A percentile compares a stretch with the other conserved stretches of the same genome.
phyloP scores from a whole-genome alignment of 495 filamentous ascomycete species.

The Talaromyces liani region DNA sequence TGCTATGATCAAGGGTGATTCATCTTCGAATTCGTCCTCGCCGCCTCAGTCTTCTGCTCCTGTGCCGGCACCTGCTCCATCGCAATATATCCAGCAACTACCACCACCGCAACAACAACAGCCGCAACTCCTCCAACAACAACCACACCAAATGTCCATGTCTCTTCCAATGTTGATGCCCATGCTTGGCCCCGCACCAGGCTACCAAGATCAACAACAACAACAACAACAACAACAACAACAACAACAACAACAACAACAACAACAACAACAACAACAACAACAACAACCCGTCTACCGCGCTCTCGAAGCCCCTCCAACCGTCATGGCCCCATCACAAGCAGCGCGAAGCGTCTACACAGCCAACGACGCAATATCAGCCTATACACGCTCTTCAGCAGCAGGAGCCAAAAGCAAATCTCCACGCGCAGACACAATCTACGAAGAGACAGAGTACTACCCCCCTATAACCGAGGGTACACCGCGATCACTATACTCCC shows the following conservation, averaged over 20 bases:
- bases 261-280: constrained; percentile 17
- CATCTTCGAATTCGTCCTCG: constrained; percentile 36
- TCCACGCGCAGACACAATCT: constrained; percentile 35
- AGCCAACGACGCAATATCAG: constrained; percentile 23
- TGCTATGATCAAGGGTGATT: constrained; percentile 54
- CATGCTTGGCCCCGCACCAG: neutral
- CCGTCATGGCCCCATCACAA: neutral
- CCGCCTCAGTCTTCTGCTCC: constrained; percentile 4
- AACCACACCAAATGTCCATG: constrained; percentile 18
- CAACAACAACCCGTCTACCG: constrained; percentile 21
- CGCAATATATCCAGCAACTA: constrained; percentile 18
- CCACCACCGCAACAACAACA: neutral
- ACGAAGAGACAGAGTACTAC: constrained; percentile 32
- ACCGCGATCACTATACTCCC: constrained; percentile 14
- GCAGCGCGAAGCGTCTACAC: constrained; percentile 25
- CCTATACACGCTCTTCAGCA: constrained; percentile 23
- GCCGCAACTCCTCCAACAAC: constrained; percentile 13
- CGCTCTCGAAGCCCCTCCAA: constrained; percentile 38
- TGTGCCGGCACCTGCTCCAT: constrained; percentile 13
- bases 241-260: constrained; percentile 18
- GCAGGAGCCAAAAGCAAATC: constrained; percentile 32
- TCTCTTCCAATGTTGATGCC: constrained; percentile 16
- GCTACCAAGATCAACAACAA: constrained; percentile 7
- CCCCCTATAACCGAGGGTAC: constrained; percentile 10
- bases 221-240: constrained; percentile 21